Evolutionary conservation across 2,329 filamentous ascomycete genomes (phyloP).

Genomic region (Colletotrichum kahawae): DNA sequence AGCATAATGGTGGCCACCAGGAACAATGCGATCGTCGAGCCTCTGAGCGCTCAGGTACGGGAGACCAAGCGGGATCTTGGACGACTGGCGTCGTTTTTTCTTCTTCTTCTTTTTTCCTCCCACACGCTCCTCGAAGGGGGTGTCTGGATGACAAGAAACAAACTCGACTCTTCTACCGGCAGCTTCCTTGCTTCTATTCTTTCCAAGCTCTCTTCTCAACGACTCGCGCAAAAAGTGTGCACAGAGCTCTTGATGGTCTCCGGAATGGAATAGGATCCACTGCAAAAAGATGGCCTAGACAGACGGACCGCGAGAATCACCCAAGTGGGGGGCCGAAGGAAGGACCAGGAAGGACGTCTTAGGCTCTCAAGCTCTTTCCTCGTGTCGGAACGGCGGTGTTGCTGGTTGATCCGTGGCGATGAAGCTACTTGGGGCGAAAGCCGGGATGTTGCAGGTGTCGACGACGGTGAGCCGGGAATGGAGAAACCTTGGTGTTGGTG

Average conservation of each 20-base stretch:
- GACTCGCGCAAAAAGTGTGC: conserved; percentile 17
- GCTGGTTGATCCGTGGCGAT: conserved; percentile 5
- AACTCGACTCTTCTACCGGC: conserved; percentile 12
- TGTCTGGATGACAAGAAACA: conserved; percentile 23
- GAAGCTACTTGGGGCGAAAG: conserved; percentile 3
- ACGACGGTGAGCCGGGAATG: conserved; percentile 18
- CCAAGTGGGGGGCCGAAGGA: conserved; percentile 22
- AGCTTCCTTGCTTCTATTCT: conserved; percentile 17
- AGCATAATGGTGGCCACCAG: conserved; percentile 30
- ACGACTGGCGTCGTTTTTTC: conserved; percentile 16
- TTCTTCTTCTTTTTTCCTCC: neutral
- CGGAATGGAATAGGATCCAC: conserved; percentile 17
- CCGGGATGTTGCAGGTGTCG: conserved; percentile 15
- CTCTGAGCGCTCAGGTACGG: conserved; percentile 26
- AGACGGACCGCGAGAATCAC: conserved; percentile 23
- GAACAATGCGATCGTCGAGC: conserved; percentile 25
- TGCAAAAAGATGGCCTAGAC: conserved; percentile 12
- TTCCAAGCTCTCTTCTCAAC: neutral
- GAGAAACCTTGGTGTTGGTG: conserved; percentile 16
- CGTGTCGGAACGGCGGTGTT: neutral
- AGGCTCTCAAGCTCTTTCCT: conserved; percentile 6
- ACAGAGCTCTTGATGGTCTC: conserved; percentile 22
- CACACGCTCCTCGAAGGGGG: neutral
- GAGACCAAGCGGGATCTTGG: conserved; percentile 22
- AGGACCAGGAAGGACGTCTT: conserved; percentile 13